phyloP scores from a whole-genome alignment of 2,329 filamentous ascomycete genomes.

The Hyphodiscus sp. region DNA sequence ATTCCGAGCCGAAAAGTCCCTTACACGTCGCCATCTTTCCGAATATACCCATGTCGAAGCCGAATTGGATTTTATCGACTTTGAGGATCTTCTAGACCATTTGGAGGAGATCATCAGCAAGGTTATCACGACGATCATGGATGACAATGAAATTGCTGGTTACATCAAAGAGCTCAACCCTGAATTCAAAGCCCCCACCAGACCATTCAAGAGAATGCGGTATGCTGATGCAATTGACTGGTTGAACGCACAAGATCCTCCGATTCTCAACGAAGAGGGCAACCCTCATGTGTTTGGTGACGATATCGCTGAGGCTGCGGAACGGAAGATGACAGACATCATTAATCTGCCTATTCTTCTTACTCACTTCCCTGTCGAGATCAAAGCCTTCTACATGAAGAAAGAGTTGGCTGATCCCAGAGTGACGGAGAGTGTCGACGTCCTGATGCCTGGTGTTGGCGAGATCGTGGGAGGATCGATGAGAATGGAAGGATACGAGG shows the following conservation, averaged over 20 bases:
- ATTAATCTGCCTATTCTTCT: slow-evolving; percentile 95
- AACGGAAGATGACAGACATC: slow-evolving; percentile 93
- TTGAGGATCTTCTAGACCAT: slow-evolving; percentile 80
- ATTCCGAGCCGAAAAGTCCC: slow-evolving; percentile 93
- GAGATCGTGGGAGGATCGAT: slow-evolving; percentile 96
- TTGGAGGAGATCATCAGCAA: slow-evolving; percentile 68
- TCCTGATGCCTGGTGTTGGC: slow-evolving; percentile 83
- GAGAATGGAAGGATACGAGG: slow-evolving; percentile 89
- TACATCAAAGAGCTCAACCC: slow-evolving; percentile 87
- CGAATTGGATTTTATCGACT: slow-evolving; percentile 92
- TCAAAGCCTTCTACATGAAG: slow-evolving; percentile 99
- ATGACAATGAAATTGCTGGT: slow-evolving; percentile 64
- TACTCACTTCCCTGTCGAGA: slow-evolving; percentile 93
- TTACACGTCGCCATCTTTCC: slow-evolving; percentile 87
- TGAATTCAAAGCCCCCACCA: slow-evolving; percentile 70
- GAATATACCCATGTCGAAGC: slow-evolving; percentile 98
- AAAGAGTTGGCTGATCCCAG: slow-evolving; percentile 71
- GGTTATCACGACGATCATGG: slow-evolving; percentile 62
- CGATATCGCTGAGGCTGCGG: slow-evolving; percentile 95
- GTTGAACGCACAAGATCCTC: slow-evolving; percentile 74
- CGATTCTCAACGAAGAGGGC: slow-evolving; percentile 86
- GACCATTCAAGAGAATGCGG: slow-evolving; percentile 91
- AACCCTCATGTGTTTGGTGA: slow-evolving; percentile 88
- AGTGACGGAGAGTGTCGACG: slow-evolving; percentile 89
- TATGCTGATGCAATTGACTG: slow-evolving; percentile 93